Conservation (phyloP, 2,329 filamentous ascomycete genomes). For the Phialemonium atrogriseum region DNA sequence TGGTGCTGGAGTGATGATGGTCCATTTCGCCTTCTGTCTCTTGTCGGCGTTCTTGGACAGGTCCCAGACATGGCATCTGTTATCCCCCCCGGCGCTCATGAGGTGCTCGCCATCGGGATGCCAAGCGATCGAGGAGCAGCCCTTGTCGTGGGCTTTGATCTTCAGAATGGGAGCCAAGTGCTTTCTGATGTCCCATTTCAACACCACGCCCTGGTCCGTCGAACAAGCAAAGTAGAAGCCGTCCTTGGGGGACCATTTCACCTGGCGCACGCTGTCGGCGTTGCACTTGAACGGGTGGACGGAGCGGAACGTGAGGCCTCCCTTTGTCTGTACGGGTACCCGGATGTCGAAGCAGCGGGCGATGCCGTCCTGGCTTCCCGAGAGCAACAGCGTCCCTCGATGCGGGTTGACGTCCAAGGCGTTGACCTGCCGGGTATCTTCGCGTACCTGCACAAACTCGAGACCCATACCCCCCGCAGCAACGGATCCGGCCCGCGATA, state of each 20-base stretch:
- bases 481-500: constrained; percentile 38
- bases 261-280: constrained; percentile 49
- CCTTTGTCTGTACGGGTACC: constrained; percentile 36
- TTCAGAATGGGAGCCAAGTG: constrained; percentile 43
- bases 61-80: constrained; percentile 58
- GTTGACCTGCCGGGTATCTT: constrained; percentile 57
- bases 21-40: constrained; percentile 55
- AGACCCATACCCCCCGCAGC: constrained; percentile 33
- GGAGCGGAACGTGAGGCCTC: constrained; percentile 40
- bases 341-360: constrained; percentile 54
- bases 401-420: constrained; percentile 56
- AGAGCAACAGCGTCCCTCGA: constrained; percentile 46
- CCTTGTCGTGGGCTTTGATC: constrained; percentile 54
- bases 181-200: constrained; percentile 58
- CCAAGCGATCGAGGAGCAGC: constrained; percentile 55
- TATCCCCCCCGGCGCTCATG: constrained; percentile 54
- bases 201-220: constrained; percentile 51
- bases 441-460: constrained; percentile 48
- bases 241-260: constrained; percentile 57
- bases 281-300: constrained; percentile 40
- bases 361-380: constrained; percentile 56
- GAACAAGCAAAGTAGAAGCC: constrained; percentile 56
- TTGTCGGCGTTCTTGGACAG: constrained; percentile 51
- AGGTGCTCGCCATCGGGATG: constrained; percentile 61
- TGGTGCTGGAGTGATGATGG: constrained; percentile 52